Conservation (phyloP, 1,284 basidiomycete genomes). For the Papiliotrema flavescens region DNA sequence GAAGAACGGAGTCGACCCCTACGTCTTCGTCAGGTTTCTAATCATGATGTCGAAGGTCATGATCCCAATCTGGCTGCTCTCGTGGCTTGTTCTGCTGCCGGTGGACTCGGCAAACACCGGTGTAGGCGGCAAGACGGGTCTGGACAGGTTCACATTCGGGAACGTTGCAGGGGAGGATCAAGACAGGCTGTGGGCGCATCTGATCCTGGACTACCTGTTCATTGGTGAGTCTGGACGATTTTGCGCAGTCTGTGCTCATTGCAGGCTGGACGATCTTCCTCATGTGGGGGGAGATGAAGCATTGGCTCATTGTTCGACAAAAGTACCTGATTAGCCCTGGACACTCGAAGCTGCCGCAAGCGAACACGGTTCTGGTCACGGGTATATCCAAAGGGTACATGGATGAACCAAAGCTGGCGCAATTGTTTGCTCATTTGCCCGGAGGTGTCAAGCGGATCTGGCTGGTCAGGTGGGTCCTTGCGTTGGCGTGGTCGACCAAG, state of each 20-base stretch:
- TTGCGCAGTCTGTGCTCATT: background rate
- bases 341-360: slow-evolving; percentile 64
- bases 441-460: slow-evolving; percentile 74
- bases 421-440: slow-evolving; percentile 66
- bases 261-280: slow-evolving; percentile 61
- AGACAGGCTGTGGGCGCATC: slow-evolving; percentile 50
- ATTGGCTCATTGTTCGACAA: slow-evolving; percentile 66
- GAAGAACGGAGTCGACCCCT: slow-evolving; percentile 60
- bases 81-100: slow-evolving; percentile 61
- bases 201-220: slow-evolving; percentile 50
- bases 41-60: slow-evolving; percentile 64
- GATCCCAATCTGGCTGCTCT: slow-evolving; percentile 60
- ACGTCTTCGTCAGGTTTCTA: slow-evolving; percentile 66
- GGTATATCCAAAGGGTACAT: slow-evolving; percentile 63
- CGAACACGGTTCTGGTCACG: slow-evolving; percentile 72
- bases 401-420: slow-evolving; percentile 59
- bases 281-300: slow-evolving; percentile 62
- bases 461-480: slow-evolving; percentile 61
- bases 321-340: slow-evolving; percentile 62
- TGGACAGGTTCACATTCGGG: slow-evolving; percentile 57
- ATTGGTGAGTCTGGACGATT: slow-evolving; percentile 42
- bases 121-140: slow-evolving; percentile 47
- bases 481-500: background rate
- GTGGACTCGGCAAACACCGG: slow-evolving; percentile 56
- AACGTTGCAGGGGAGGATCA: slow-evolving; percentile 46